Base-by-base conservation (phyloP, 495 filamentous ascomycete genomes). In the Tuber microsphaerosporum region DNA sequence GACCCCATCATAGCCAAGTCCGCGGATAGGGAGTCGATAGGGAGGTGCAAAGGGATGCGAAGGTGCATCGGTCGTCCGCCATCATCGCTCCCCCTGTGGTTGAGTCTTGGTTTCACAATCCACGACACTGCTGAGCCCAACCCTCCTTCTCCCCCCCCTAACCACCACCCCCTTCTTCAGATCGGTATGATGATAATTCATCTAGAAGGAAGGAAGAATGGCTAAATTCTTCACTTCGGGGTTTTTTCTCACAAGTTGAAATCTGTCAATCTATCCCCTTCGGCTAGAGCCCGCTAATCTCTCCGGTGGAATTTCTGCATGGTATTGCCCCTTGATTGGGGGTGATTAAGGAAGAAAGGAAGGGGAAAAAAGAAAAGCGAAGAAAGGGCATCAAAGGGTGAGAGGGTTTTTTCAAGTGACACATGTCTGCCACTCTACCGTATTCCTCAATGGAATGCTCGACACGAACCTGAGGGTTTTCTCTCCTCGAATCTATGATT, bases 51-150 rank as follows among this genome's bases (percentile, higher is more conserved):
- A 31, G 26, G 56, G 31, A 31, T 31, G 56, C 26, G 56, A 31
- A 65, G 56, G 10, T 31, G 56, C 56, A 65, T 65, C 56, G 31
- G 31, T 65, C 26, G 31, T 65, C 56, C 22, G n/a, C n/a, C 56
- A 65, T 65, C 26, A 31, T 65, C 56, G 26, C 56, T 65, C 26
- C n/a, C 10, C 56, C 14, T 16, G 56, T 31, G 14, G 12, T n/a
- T 61, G 56, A 61, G 56, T 31, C 56, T 65, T 65, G 56, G 56
- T 65, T 65, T 65, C 26, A 65, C 56, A 65, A 65, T n/a, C 56
- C 56, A 31, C 56, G 31, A 65, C 56, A 65, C 12, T 9, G 10
- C 26, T 16, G 56, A 65, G 31, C 12, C n/a, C 26, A 12, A 3
- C 56, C 56, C 56, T 14, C 14, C 10, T 31, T 10, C 56, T 31